These are phyloP conservation scores for Cyanidium caldarium DNA, from an alignment of 23 red algal genomes.

Conservation along the genomic window DNA sequence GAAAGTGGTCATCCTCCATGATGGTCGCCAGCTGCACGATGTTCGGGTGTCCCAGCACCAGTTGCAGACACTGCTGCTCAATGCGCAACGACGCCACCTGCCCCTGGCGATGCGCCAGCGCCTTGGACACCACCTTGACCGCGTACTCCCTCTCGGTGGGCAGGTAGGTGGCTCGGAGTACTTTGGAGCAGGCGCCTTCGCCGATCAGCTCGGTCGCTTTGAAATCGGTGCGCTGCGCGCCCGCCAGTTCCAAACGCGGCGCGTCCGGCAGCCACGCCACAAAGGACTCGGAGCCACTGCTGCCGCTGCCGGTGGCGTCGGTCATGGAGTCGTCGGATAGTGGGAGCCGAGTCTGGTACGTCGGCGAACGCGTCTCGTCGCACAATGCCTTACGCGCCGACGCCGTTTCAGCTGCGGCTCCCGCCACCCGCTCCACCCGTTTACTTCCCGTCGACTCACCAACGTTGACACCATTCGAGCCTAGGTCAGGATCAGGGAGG, in stretches of 20 bases:
- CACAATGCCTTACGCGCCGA: too few species aligned
- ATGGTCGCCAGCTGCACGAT: slow-evolving; percentile 11
- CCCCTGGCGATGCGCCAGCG: neutral
- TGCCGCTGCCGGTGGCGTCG: neutral
- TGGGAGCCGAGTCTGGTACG: too few species aligned
- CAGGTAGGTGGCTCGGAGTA: slow-evolving; percentile 17
- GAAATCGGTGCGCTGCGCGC: slow-evolving; percentile 7
- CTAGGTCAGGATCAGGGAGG: too few species aligned
- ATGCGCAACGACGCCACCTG: slow-evolving; percentile 4
- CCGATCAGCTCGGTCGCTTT: slow-evolving; percentile 18
- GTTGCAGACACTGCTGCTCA: slow-evolving; percentile 15
- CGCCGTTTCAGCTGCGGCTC: too few species aligned
- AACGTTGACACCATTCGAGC: too few species aligned
- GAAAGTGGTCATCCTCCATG: slow-evolving; percentile 16
- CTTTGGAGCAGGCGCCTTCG: slow-evolving; percentile 9
- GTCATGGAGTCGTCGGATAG: too few species aligned
- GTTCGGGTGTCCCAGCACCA: slow-evolving; percentile 16
- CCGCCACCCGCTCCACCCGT: too few species aligned
- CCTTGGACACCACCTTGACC: slow-evolving; percentile 16
- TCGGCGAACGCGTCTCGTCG: too few species aligned
- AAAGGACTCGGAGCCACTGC: neutral
- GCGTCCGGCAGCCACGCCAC: neutral
- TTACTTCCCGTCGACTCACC: too few species aligned
- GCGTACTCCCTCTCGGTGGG: slow-evolving; percentile 15
- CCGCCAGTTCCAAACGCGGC: slow-evolving; percentile 3